Evolutionary conservation across 2,329 filamentous ascomycete species (phyloP).

Genomic region (Sodiomyces alkalinus): DNA sequence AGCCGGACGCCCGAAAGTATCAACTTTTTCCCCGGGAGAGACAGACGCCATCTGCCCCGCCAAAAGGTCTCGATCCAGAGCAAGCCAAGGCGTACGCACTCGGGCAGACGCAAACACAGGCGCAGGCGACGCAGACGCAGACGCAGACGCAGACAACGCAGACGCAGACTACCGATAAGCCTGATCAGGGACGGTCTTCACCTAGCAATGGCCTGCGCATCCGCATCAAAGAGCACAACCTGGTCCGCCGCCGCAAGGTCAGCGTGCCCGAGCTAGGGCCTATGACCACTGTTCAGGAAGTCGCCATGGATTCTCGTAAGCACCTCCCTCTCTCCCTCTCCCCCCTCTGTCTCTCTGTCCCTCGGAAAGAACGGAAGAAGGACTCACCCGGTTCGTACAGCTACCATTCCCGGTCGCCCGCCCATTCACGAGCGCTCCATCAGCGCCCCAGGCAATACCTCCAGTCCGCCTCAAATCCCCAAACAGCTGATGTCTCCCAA

Average conservation of each 20-base stretch:
- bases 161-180: slow-evolving; percentile 19
- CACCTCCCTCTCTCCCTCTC: too few relatives aligned
- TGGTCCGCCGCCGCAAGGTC: slow-evolving; percentile 44
- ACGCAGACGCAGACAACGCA: slow-evolving; percentile 20
- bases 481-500: slow-evolving; percentile 31
- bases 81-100: slow-evolving; percentile 30
- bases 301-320: slow-evolving; percentile 57
- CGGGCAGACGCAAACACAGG: slow-evolving; percentile 16
- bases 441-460: slow-evolving; percentile 40
- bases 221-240: slow-evolving; percentile 41
- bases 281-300: slow-evolving; percentile 54
- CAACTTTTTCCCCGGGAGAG: slow-evolving; percentile 44
- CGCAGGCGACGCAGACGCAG: slow-evolving; percentile 13
- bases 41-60: slow-evolving; percentile 24
- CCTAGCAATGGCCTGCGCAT: slow-evolving; percentile 31
- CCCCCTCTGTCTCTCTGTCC: too few relatives aligned
- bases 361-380: too few relatives aligned
- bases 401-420: slow-evolving; percentile 52
- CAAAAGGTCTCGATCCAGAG: slow-evolving; percentile 33
- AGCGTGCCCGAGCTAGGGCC: slow-evolving; percentile 50
- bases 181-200: too few relatives aligned
- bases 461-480: slow-evolving; percentile 24
- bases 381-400: slow-evolving; percentile 21
- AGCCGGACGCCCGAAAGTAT: slow-evolving; percentile 39
- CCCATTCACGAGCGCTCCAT: slow-evolving; percentile 49